Evolutionary conservation across 139 green algal genomes (phyloP).

Genomic region (Nannochloris sp.): DNA sequence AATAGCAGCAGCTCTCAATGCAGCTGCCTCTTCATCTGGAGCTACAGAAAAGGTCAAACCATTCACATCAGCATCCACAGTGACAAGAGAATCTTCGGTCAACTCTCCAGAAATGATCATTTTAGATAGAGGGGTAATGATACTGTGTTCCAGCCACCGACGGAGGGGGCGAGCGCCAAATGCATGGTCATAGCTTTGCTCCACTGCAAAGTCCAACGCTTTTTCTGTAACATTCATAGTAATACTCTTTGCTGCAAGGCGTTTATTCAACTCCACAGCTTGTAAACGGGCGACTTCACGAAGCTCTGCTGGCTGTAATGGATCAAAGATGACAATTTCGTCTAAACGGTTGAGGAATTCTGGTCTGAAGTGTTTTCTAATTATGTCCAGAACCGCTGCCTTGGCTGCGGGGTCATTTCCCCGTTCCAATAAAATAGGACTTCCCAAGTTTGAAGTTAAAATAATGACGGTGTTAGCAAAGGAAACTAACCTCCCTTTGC

Average conservation of each 20-base stretch:
- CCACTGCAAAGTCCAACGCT: conserved; percentile 47
- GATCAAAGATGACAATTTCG: conserved; percentile 83
- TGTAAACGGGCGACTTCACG: conserved; percentile 62
- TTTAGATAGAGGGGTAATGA: conserved; percentile 58
- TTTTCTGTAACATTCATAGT: conserved; percentile 36
- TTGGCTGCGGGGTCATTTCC: conserved; percentile 14
- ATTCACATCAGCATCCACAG: conserved; percentile 3
- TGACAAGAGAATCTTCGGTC: conserved; percentile 36
- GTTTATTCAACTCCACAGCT: conserved; percentile 49
- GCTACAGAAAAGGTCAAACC: conserved; percentile 25
- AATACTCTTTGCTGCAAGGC: conserved; percentile 60
- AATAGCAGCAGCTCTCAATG: background rate
- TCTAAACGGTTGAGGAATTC: conserved; percentile 88
- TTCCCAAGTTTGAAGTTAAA: conserved; percentile 91
- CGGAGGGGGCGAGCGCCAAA: conserved; percentile 71
- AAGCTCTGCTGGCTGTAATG: conserved; percentile 57
- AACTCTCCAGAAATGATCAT: conserved; percentile 62
- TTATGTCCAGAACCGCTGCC: conserved; percentile 15
- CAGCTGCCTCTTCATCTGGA: conserved; percentile 16
- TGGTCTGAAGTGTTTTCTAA: conserved; percentile 54
- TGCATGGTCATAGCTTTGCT: conserved; percentile 34
- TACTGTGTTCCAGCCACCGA: conserved; percentile 61
- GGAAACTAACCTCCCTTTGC: conserved; percentile 81
- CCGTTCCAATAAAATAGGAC: conserved; percentile 40
- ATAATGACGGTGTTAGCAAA: conserved; percentile 94